Conservation (phyloP, 225 moss, liverwort and hornwort species). For the Ulota crispa region DNA sequence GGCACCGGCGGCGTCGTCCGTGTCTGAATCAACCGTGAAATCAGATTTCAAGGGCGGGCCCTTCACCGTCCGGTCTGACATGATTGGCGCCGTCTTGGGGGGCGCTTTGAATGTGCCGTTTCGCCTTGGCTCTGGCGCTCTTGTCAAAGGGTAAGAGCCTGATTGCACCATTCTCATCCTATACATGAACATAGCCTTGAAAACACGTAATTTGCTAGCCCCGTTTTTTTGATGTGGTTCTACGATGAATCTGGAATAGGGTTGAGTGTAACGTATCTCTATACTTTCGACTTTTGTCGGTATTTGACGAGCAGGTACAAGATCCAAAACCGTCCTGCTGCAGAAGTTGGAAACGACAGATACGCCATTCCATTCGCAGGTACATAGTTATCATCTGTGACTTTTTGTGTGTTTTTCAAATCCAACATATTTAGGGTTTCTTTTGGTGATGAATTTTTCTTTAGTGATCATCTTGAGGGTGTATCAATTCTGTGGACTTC, state of each 20-base stretch:
- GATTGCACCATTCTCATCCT: not conserved
- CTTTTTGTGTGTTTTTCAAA: not conserved
- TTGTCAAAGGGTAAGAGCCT: conserved; percentile 64
- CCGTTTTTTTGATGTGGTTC: not conserved
- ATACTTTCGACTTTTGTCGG: not conserved
- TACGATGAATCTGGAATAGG: not conserved
- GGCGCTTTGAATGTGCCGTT: conserved; percentile 58
- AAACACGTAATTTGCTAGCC: not conserved
- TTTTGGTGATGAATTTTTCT: not conserved
- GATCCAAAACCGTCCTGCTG: conserved; percentile 38
- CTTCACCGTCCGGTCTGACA: conserved; percentile 64
- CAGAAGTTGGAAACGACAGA: conserved; percentile 39
- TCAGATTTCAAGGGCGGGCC: conserved; percentile 56
- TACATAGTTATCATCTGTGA: not conserved
- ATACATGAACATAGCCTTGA: not conserved
- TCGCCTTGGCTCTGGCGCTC: conserved; percentile 78
- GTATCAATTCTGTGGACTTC: not conserved
- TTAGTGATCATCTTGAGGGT: not conserved
- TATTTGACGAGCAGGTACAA: conserved; percentile 32
- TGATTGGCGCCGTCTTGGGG: conserved; percentile 76
- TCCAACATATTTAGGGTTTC: not conserved
- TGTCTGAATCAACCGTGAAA: conserved; percentile 32
- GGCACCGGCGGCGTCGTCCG: conserved; percentile 32
- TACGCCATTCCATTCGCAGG: conserved; percentile 48
- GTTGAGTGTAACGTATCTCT: not conserved